Conservation (phyloP, 805 yeast species). For the Wickerhamomyces alni region DNA sequence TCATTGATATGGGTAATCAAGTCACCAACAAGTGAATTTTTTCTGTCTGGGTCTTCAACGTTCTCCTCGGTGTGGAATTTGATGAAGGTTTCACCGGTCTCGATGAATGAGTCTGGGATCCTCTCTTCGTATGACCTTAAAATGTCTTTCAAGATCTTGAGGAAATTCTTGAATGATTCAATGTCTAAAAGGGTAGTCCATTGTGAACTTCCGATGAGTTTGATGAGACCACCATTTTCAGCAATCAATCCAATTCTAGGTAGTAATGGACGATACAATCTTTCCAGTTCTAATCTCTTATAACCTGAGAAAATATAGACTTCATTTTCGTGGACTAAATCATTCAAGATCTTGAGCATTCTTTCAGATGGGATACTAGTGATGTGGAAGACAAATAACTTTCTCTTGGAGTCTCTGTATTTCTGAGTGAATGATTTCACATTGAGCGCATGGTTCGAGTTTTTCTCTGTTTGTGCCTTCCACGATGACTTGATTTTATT, state of each 20-base stretch:
- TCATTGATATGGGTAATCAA: constrained; percentile 73
- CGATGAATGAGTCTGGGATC: constrained; percentile 70
- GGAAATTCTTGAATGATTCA: constrained; percentile 41
- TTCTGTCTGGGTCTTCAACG: constrained; percentile 58
- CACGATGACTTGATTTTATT: constrained; percentile 45
- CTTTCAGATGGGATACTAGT: constrained; percentile 57
- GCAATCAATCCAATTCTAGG: constrained; percentile 78
- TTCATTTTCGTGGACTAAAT: constrained; percentile 48
- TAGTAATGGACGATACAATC: constrained; percentile 54
- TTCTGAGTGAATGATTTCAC: constrained; percentile 21
- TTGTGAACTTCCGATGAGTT: constrained; percentile 30
- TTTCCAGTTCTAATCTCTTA: constrained; percentile 57
- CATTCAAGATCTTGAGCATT: constrained; percentile 49
- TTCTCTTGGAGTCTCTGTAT: constrained; percentile 27
- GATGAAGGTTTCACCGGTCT: constrained; percentile 69
- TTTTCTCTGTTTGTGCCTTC: constrained; percentile 40
- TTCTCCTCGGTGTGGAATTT: constrained; percentile 64
- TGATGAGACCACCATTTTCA: constrained; percentile 82
- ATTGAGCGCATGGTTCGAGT: constrained; percentile 28
- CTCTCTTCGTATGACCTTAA: constrained; percentile 64
- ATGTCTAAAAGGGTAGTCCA: constrained; percentile 14
- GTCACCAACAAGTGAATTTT: constrained; percentile 70
- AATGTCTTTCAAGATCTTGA: constrained; percentile 47
- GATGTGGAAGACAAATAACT: constrained; percentile 41
- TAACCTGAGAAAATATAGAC: constrained; percentile 70